Evolutionary conservation across 768 basidiomycete genomes (phyloP), one percentile per base, ranked within the genome.

Genomic region (Lactifluus pinguis): DNA sequence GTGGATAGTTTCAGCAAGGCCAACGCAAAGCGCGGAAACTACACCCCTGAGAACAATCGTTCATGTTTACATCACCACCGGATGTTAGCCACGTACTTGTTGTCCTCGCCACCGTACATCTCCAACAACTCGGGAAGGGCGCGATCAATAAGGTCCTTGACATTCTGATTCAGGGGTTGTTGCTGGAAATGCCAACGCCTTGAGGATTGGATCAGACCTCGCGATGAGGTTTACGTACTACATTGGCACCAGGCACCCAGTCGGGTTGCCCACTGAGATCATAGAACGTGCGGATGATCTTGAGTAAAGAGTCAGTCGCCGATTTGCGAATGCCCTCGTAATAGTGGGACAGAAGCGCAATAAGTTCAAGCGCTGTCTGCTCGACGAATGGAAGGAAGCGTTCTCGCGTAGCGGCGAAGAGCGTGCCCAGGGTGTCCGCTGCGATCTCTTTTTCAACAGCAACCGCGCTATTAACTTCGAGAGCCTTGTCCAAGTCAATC

Each of bases 381-480:
- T 98, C 94, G 64, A 98, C 84, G 70, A 82, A 98, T 4, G 93
- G 92, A 67, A 98, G 78, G 85, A 95, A 98, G 68, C 91, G 86
- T 50, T 72, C 74, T 68, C 85, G 83, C 34, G 91, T 92, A 11
- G 89, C 81, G 34, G 83, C 79, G 71, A 98, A 98, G 63, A 99
- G 75, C 39, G 89, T 87, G 62, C 95, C 94, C 65, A 98, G 86
- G 5, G 95, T 92, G 71, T 98, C 95, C 29, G 93, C 92, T 21
- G 97, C 95, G 62, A 98, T 97, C 78, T 99, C 97, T 75, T 99
- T 99, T 79, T 99, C 97, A 58, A 98, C 93, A 47, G 95, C 95
- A 66, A 98, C 87, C 21, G 94, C 95, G 67, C 89, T 92, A 77
- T 94, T 95, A 63, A 95, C 92, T 63, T 93, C 90, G 69, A 93